Percentiles rank a stretch among this genome's conserved stretches.
These are phyloP conservation scores for Comarum palustre DNA, from an alignment of 306 rosid genomes.

Conservation along the genomic window DNA sequence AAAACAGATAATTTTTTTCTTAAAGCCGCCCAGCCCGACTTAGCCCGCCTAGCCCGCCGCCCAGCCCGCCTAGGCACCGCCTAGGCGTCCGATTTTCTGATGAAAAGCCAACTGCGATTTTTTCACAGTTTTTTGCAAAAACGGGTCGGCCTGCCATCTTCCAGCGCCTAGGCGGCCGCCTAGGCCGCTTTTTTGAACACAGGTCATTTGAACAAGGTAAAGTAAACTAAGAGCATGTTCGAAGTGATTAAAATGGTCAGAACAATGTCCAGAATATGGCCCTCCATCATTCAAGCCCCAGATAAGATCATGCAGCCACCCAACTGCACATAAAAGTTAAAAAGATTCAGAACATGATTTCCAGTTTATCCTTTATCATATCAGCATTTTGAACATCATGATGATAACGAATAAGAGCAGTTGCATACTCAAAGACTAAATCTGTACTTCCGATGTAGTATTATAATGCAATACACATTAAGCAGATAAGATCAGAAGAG, in stretches of 20 bases:
- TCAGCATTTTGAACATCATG: slow-evolving; percentile 5
- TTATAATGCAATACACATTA: background rate
- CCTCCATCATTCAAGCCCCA: slow-evolving; percentile 30
- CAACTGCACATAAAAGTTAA: slow-evolving; percentile 49
- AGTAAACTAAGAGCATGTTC: slow-evolving; percentile 22
- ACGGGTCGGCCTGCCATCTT: too few relatives aligned
- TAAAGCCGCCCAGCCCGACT: too few relatives aligned
- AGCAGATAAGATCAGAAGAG: background rate
- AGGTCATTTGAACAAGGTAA: background rate
- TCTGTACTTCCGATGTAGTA: background rate
- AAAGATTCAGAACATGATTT: slow-evolving; percentile 18
- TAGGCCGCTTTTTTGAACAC: too few relatives aligned
- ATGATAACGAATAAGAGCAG: background rate
- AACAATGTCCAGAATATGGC: background rate
- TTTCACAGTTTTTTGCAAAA: too few relatives aligned
- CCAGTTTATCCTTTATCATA: too few relatives aligned
- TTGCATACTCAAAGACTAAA: background rate
- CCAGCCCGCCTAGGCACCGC: too few relatives aligned
- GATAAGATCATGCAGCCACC: slow-evolving; percentile 56
- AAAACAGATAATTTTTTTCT: too few relatives aligned
- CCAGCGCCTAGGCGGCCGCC: too few relatives aligned
- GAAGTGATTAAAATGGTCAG: slow-evolving; percentile 10
- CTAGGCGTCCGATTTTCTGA: too few relatives aligned
- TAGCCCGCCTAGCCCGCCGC: too few relatives aligned
- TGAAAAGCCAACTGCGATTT: too few relatives aligned